Evolutionary conservation across 148 eudicot species (phyloP).

Genomic region (Linanthus parryae): DNA sequence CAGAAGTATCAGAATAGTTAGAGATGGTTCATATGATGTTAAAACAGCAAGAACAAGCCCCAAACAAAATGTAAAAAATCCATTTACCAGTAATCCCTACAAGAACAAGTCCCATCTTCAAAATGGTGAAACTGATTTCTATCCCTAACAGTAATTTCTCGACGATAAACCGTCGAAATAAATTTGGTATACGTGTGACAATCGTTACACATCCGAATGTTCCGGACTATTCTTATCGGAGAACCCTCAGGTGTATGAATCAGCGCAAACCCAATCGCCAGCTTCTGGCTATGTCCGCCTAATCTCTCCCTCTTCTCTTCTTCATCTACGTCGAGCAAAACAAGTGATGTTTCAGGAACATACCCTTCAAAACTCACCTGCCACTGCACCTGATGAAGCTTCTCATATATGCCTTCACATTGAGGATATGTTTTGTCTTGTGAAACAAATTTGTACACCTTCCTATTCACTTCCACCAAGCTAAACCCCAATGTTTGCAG

Average conservation of each 20-base stretch:
- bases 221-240: constrained; percentile 41
- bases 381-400: constrained; percentile 50
- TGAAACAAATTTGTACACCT: constrained; percentile 35
- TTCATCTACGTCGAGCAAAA: constrained; percentile 29
- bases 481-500: constrained; percentile 33
- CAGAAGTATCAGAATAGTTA: too few relatives aligned
- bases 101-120: constrained; percentile 51
- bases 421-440: constrained; percentile 32
- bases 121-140: constrained; percentile 54
- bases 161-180: constrained; percentile 30
- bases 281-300: constrained; percentile 45
- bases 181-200: constrained; percentile 45
- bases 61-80: too few relatives aligned
- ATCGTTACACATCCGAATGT: constrained; percentile 54
- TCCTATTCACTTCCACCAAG: constrained; percentile 33
- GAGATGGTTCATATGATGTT: too few relatives aligned
- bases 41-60: too few relatives aligned
- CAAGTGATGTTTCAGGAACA: constrained; percentile 32
- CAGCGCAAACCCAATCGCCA: constrained; percentile 49
- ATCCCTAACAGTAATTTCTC: constrained; percentile 40
- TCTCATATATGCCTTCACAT: constrained; percentile 38
- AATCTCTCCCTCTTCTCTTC: constrained; percentile 40
- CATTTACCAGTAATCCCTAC: constrained; percentile 43
- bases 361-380: constrained; percentile 55
- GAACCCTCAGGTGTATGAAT: constrained; percentile 28